Conservation (phyloP, 345 rosid genomes). For the Syzygium oleosum region DNA sequence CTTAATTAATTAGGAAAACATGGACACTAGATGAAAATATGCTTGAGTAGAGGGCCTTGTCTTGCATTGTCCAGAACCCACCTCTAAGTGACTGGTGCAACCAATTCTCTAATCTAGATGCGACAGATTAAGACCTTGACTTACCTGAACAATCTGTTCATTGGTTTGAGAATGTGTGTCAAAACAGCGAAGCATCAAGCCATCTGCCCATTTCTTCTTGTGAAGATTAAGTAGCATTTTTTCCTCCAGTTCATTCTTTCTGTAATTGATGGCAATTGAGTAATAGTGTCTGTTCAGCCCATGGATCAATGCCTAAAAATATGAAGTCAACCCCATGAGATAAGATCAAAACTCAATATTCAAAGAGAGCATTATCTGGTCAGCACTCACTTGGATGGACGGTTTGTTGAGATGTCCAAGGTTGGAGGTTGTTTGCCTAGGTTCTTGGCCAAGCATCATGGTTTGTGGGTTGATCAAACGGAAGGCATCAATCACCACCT, state of each 20-base stretch:
- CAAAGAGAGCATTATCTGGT: too few species aligned
- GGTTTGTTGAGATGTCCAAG: constrained; percentile 97
- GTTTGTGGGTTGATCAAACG: constrained; percentile 95
- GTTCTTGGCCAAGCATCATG: constrained; percentile 99
- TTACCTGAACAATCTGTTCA: constrained; percentile 86
- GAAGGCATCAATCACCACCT: constrained; percentile 97
- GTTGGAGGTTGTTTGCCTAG: constrained; percentile 94
- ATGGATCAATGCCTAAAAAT: too few species aligned
- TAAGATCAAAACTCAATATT: too few species aligned
- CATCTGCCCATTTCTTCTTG: constrained; percentile 99
- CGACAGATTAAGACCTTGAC: background rate
- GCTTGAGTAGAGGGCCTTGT: too few species aligned
- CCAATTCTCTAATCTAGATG: background rate
- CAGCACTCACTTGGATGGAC: constrained; percentile 76
- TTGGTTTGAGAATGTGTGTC: constrained; percentile 88
- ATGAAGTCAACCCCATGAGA: too few species aligned
- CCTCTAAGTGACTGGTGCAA: background rate
- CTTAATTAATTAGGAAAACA: too few species aligned
- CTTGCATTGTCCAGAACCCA: too few species aligned
- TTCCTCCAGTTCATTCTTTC: too few species aligned
- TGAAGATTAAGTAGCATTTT: constrained; percentile 18
- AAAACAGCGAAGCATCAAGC: constrained; percentile 67
- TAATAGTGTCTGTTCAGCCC: too few species aligned
- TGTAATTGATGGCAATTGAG: too few species aligned
- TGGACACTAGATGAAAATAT: too few species aligned